Base-by-base conservation (phyloP, 768 basidiomycete species). In the Suillus luteus region DNA sequence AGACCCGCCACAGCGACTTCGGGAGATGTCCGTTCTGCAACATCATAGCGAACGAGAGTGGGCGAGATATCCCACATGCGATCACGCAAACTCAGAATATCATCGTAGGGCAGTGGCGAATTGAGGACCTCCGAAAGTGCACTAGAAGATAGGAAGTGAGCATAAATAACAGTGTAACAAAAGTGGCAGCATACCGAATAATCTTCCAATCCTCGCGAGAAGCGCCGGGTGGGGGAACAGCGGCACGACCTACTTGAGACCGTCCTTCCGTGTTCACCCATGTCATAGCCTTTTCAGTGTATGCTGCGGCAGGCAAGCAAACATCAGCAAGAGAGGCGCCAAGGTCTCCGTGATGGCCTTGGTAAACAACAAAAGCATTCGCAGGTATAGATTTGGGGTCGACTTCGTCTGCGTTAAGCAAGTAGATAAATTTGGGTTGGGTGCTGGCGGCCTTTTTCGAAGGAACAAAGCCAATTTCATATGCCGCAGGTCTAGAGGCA, bases 261-360 rank as follows among this genome's bases (percentile, higher is more conserved):
- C 96, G 85, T 41, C 97, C 97, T 75, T 99, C 97, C 0, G 95
- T 95, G 80, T 99, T 99, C 62, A 99, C 86, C 95, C 96, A 99
- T 1, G 95, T 98, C 55, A 84, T 83, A 9, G 85, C 81, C 70
- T 91, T 91, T 80, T 99, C 97, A 2, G 96, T 99, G 79, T 97
- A 98, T 3, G 97, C 97, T 17, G 90, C 85, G 9, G 85, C 93
- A 17, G 97, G 97, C 19, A 99, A 80, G 75, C 92, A 93, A 64
- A 99, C 95, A 72, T 99, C 97, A n/a, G 97, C 97, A 27, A 95
- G 87, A 70, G 95, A 93, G 3, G 97, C 97, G 41, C 97, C 96
- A 61, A 93, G 81, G 75, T 99, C 97, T 70, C 97, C 97, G 73
- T 99, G 97, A 76, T 98, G 96, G 41, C 97, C 97, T 72, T 99